These are phyloP conservation scores for Dothistroma septosporum DNA, from an alignment of 2,329 filamentous ascomycete genomes.

Conservation along the genomic window DNA sequence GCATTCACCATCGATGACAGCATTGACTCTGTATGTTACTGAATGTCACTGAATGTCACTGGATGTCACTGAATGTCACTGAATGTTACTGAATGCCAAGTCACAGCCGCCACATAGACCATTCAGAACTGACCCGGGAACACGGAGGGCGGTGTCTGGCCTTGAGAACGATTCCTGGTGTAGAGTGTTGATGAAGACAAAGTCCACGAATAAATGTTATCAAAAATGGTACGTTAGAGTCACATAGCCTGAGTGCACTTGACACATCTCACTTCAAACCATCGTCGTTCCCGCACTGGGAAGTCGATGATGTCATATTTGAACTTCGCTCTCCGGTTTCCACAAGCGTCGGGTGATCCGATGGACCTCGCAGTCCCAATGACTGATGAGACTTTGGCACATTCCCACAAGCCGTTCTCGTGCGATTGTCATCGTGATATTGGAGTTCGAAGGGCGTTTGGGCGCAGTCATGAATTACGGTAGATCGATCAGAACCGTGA, in stretches of 20 bases:
- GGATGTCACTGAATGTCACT: too few relatives aligned
- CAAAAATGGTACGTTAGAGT: too few relatives aligned
- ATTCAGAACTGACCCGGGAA: too few relatives aligned
- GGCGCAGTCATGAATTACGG: conserved; percentile 1
- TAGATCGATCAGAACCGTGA: not conserved
- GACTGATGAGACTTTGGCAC: not conserved
- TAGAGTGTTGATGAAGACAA: not conserved
- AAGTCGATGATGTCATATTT: not conserved
- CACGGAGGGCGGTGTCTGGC: too few relatives aligned
- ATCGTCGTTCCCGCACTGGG: not conserved
- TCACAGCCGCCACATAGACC: too few relatives aligned
- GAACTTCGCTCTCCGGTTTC: not conserved
- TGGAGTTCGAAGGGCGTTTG: not conserved
- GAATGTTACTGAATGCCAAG: too few relatives aligned
- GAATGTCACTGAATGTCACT: too few relatives aligned
- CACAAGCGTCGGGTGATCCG: not conserved
- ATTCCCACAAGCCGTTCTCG: not conserved
- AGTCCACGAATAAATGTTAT: too few relatives aligned
- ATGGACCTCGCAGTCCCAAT: not conserved
- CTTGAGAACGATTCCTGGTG: too few relatives aligned
- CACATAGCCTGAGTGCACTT: too few relatives aligned
- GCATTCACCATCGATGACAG: too few relatives aligned
- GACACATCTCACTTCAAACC: not conserved
- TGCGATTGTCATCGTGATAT: not conserved
- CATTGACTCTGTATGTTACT: too few relatives aligned